Conservation (phyloP, 306 rosid genomes). For the Corylus heterophylla region DNA sequence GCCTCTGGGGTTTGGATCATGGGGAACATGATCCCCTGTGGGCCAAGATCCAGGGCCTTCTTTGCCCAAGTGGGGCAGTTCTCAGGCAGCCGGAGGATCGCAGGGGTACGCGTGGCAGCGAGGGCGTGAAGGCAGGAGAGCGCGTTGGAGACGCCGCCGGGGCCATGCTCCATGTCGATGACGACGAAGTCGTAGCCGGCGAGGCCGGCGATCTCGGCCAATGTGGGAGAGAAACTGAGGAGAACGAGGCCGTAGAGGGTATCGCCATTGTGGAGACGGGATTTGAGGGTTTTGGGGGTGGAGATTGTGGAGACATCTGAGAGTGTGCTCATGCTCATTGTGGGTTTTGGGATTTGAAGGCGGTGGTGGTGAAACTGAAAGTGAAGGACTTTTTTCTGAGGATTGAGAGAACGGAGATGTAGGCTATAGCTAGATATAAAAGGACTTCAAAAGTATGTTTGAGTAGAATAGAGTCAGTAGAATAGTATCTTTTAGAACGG, state of each 20-base stretch:
- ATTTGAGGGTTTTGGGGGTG: constrained; percentile 43
- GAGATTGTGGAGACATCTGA: constrained; percentile 1
- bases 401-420: constrained; percentile 6
- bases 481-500: no score
- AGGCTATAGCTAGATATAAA: no score
- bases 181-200: constrained; percentile 80
- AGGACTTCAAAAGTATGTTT: no score
- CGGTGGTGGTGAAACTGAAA: neutral
- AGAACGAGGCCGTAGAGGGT: constrained; percentile 78
- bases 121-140: constrained; percentile 70
- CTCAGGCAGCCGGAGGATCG: constrained; percentile 72
- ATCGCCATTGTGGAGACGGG: constrained; percentile 68
- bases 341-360: constrained; percentile 34
- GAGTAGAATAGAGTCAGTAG: no score
- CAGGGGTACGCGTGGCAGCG: constrained; percentile 65
- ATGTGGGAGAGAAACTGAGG: constrained; percentile 76
- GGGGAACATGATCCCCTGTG: constrained; percentile 81
- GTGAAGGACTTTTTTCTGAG: neutral
- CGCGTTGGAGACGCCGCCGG: constrained; percentile 62
- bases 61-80: constrained; percentile 72
- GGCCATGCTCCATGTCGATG: constrained; percentile 87
- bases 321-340: no score
- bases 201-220: constrained; percentile 76
- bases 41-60: constrained; percentile 86
- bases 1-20: constrained; percentile 62